Evolutionary conservation across 805 yeast species (phyloP).

Genomic region (Yarrowia yakushimensis): DNA sequence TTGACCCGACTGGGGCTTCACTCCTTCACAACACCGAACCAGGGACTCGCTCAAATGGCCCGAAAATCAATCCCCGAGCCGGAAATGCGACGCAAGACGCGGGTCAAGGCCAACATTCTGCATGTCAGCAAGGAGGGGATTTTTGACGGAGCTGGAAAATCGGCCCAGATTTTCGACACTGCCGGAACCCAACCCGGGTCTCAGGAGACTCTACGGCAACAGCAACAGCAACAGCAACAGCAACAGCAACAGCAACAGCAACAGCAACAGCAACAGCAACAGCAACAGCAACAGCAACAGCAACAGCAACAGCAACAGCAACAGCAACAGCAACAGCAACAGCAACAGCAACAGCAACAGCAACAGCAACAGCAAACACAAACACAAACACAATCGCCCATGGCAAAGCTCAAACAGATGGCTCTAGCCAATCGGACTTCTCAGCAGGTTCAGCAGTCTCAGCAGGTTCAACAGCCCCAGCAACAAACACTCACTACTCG

Average conservation of each 20-base stretch:
- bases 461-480: background rate
- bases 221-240: background rate
- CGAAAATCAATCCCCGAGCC: conserved; percentile 14
- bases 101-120: background rate
- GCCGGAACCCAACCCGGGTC: background rate
- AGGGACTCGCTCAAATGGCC: background rate
- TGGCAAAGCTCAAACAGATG: conserved; percentile 15
- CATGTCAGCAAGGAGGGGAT: background rate
- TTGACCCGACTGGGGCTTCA: too few relatives aligned
- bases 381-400: conserved; percentile 19
- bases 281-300: background rate
- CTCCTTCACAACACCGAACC: too few relatives aligned
- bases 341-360: background rate
- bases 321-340: background rate
- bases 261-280: background rate
- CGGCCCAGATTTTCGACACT: background rate
- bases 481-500: conserved; percentile 10
- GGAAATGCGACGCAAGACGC: background rate
- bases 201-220: background rate
- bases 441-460: background rate
- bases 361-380: background rate
- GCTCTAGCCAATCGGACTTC: background rate
- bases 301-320: background rate
- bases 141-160: background rate
- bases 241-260: background rate